These are phyloP conservation scores for Metschnikowia santaceciliae DNA, from an alignment of 805 yeast species.

Conservation along the genomic window DNA sequence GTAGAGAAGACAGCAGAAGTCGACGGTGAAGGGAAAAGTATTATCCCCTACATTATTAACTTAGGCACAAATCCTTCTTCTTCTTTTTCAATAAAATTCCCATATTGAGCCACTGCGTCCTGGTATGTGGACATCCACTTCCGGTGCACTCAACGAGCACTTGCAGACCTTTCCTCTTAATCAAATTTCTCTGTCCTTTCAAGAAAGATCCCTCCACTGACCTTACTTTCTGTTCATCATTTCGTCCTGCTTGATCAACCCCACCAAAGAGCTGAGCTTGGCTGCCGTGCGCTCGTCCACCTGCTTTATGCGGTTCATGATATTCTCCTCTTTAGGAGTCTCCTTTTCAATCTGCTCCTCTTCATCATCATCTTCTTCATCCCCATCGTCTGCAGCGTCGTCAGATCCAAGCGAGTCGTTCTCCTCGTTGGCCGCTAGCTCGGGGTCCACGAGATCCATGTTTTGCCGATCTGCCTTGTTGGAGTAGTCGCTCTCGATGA, in stretches of 20 bases:
- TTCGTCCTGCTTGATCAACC: slow-evolving; percentile 36
- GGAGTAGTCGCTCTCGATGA: slow-evolving; percentile 37
- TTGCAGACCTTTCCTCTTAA: no score
- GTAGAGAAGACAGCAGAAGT: no score
- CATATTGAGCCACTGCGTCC: no score
- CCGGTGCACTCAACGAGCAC: no score
- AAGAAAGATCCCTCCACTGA: no score
- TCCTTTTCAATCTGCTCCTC: slow-evolving; percentile 16
- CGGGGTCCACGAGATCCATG: slow-evolving; percentile 9
- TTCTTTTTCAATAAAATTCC: no score
- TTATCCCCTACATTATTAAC: no score
- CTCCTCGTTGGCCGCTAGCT: slow-evolving; percentile 11
- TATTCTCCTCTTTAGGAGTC: slow-evolving; percentile 10
- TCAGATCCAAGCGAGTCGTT: slow-evolving; percentile 8
- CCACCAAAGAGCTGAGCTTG: slow-evolving; percentile 28
- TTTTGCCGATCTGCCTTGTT: slow-evolving; percentile 16
- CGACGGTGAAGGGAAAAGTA: no score
- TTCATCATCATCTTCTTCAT: slow-evolving; percentile 22
- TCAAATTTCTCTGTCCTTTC: no score
- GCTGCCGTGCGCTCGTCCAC: slow-evolving; percentile 35
- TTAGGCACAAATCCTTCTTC: no score
- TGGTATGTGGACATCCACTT: no score
- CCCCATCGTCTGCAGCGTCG: slow-evolving; percentile 22
- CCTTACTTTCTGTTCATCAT: background rate
- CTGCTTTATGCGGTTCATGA: slow-evolving; percentile 33